Conservation (phyloP, 164 flowering plant species). For the Vitis rotundifolia region DNA sequence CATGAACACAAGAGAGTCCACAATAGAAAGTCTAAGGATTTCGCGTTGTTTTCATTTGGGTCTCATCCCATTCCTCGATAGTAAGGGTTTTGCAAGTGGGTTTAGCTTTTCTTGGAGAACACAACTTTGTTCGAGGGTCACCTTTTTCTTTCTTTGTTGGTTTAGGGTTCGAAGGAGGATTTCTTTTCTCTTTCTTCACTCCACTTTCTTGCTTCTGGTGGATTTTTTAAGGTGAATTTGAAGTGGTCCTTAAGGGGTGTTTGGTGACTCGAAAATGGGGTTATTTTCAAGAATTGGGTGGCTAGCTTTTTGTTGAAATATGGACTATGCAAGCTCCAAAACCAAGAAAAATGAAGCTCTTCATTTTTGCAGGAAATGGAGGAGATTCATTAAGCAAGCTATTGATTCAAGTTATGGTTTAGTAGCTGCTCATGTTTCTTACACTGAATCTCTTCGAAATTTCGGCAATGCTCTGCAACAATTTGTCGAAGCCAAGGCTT, state of each 20-base stretch:
- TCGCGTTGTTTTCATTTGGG: slow-evolving; percentile 1
- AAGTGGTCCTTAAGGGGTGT: neutral
- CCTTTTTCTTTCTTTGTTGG: slow-evolving; percentile 3
- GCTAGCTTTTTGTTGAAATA: slow-evolving; percentile 17
- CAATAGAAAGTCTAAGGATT: neutral
- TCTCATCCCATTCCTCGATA: slow-evolving; percentile 7
- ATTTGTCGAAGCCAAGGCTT: slow-evolving; percentile 74
- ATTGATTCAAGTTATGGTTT: slow-evolving; percentile 76
- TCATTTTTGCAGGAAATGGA: slow-evolving; percentile 71
- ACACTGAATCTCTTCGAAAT: slow-evolving; percentile 60
- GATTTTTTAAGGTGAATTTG: neutral
- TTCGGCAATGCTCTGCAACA: slow-evolving; percentile 76
- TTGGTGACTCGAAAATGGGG: slow-evolving; percentile 1
- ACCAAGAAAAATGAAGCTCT: slow-evolving; percentile 61
- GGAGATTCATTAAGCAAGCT: slow-evolving; percentile 75
- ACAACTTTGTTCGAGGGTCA: neutral
- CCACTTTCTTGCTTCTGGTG: neutral
- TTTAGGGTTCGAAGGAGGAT: slow-evolving; percentile 14
- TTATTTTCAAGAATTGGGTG: slow-evolving; percentile 16
- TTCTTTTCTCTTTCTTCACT: neutral
- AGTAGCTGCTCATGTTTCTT: slow-evolving; percentile 84
- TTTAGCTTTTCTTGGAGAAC: slow-evolving; percentile 3
- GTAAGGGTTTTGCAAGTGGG: slow-evolving; percentile 3
- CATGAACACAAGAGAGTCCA: neutral
- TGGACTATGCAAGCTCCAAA: slow-evolving; percentile 76